These are phyloP conservation scores for Microcera coccophila DNA, from an alignment of 2,329 filamentous ascomycete genomes.

Conservation along the genomic window DNA sequence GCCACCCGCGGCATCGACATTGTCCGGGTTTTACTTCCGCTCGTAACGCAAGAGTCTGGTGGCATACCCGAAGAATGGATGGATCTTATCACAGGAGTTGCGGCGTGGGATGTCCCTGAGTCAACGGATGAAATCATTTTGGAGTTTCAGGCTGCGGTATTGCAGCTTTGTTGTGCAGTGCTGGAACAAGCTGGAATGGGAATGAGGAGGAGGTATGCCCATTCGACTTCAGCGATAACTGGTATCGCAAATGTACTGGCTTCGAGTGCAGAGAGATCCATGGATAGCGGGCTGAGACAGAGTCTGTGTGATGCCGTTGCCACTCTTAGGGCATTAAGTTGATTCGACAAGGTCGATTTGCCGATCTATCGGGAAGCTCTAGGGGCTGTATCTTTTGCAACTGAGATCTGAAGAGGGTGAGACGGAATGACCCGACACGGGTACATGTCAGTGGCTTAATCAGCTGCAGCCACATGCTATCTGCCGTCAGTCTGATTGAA, in stretches of 20 bases:
- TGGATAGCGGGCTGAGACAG: conserved; percentile 34
- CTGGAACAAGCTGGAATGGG: conserved; percentile 44
- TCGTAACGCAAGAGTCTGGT: conserved; percentile 38
- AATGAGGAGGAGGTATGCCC: conserved; percentile 47
- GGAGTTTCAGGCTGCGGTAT: conserved; percentile 51
- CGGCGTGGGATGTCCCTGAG: conserved; percentile 44
- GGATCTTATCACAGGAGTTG: conserved; percentile 48
- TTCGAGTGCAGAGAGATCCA: conserved; percentile 29
- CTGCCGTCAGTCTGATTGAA: conserved; percentile 21
- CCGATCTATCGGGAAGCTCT: background rate
- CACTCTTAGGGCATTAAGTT: conserved; percentile 26
- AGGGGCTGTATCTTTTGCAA: background rate
- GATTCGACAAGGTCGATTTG: no score
- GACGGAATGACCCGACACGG: conserved; percentile 3
- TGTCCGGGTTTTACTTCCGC: conserved; percentile 50
- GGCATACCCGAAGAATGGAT: conserved; percentile 54
- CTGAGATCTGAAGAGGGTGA: background rate
- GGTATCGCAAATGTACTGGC: conserved; percentile 47
- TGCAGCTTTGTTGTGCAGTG: conserved; percentile 55
- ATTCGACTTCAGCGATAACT: conserved; percentile 48
- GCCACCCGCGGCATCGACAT: conserved; percentile 52
- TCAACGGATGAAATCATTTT: conserved; percentile 26
- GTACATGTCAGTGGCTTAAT: conserved; percentile 17
- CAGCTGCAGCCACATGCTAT: background rate
- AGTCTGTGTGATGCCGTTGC: conserved; percentile 44